These are phyloP conservation scores for Chaetothyriales sp. DNA, from an alignment of 2,329 filamentous ascomycete species.

Conservation along the genomic window DNA sequence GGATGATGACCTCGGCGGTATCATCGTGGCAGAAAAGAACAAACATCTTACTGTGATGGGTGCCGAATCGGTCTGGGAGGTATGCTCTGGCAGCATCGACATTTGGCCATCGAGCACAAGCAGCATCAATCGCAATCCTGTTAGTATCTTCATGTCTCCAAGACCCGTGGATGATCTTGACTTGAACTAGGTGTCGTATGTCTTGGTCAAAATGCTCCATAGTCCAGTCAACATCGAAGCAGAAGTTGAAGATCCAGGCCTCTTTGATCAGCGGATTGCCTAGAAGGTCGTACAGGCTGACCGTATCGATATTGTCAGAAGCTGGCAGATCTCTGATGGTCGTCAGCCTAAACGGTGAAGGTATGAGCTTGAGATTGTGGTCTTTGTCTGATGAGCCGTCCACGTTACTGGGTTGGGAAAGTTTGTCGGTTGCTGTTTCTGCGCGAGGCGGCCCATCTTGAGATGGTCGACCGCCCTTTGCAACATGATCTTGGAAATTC, in stretches of 20 bases:
- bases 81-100: slow-evolving; percentile 59
- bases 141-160: slow-evolving; percentile 55
- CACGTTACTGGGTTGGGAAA: not conserved
- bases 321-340: slow-evolving; percentile 50
- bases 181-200: slow-evolving; percentile 37
- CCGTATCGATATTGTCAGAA: slow-evolving; percentile 49
- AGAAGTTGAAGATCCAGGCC: slow-evolving; percentile 45
- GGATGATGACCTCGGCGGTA: slow-evolving; percentile 63
- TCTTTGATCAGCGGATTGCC: slow-evolving; percentile 59
- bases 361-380: slow-evolving; percentile 20
- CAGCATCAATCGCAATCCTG: slow-evolving; percentile 43
- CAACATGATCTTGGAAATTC: not conserved
- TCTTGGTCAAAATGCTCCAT: slow-evolving; percentile 48
- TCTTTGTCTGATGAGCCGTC: not conserved
- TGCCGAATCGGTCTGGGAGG: slow-evolving; percentile 74
- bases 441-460: not conserved
- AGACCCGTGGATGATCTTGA: slow-evolving; percentile 50
- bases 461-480: not conserved
- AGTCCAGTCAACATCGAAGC: slow-evolving; percentile 45
- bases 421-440: too few relatives aligned
- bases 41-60: slow-evolving; percentile 79
- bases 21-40: slow-evolving; percentile 67
- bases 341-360: slow-evolving; percentile 60
- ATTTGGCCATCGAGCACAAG: slow-evolving; percentile 50
- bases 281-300: slow-evolving; percentile 54